Evolutionary conservation across 2,329 filamentous ascomycete species (phyloP).

Genomic region (Setomelanomma holmii): DNA sequence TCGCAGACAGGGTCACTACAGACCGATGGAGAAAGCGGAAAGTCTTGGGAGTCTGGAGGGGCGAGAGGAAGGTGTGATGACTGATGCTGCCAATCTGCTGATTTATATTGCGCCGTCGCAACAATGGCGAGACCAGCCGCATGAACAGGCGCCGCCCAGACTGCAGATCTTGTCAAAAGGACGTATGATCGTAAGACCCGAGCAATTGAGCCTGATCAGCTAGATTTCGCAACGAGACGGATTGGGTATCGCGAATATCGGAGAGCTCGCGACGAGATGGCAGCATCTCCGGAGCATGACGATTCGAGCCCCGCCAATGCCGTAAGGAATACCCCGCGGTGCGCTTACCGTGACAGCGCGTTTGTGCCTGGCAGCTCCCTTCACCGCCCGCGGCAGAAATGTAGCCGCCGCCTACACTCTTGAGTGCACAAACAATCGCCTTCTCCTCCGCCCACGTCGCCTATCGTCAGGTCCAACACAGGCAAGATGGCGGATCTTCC

Average conservation of each 20-base stretch:
- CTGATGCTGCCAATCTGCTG: slow-evolving; percentile 37
- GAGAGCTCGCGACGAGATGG: neutral
- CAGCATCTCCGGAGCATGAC: slow-evolving; percentile 7
- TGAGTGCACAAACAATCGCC: slow-evolving; percentile 5
- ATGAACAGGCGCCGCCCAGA: slow-evolving; percentile 13
- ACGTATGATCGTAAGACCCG: neutral
- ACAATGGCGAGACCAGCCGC: slow-evolving; percentile 12
- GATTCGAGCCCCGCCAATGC: slow-evolving; percentile 11
- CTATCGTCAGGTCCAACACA: neutral
- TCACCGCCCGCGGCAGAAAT: slow-evolving; percentile 28
- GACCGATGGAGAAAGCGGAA: too few species aligned
- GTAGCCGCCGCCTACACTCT: slow-evolving; percentile 13
- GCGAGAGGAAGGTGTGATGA: slow-evolving; percentile 32
- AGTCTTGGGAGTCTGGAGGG: slow-evolving; percentile 13
- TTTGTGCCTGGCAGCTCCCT: slow-evolving; percentile 8
- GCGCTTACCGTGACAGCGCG: slow-evolving; percentile 18
- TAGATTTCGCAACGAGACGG: neutral
- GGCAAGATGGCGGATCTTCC: slow-evolving; percentile 46
- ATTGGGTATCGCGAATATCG: neutral
- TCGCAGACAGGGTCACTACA: neutral
- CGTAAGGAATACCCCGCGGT: slow-evolving; percentile 18
- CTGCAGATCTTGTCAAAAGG: neutral
- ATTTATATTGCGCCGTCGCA: slow-evolving; percentile 25
- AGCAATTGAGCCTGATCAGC: neutral
- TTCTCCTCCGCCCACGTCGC: neutral